Percentiles rank a stretch among this genome's conserved stretches.
phyloP scores from a whole-genome alignment of 768 basidiomycete species.

The Cystofilobasidium bisporidii region DNA sequence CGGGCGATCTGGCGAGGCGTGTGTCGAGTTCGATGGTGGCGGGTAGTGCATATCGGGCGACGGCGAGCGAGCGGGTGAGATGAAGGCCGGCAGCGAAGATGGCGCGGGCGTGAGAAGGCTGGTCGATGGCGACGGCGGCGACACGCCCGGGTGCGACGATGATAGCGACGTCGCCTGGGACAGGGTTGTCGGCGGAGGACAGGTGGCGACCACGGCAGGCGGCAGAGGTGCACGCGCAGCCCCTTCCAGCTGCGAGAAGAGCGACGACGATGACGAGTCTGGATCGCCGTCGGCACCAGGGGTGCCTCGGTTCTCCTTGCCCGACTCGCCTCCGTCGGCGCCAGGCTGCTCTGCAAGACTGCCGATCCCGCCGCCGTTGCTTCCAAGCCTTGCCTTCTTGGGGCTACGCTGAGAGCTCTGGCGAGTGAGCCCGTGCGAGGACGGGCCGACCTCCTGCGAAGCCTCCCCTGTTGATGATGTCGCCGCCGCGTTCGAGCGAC shows the following conservation, averaged over 20 bases:
- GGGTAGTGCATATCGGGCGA: not conserved
- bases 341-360: not conserved
- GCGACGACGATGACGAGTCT: not conserved
- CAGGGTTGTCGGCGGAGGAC: not conserved
- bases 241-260: not conserved
- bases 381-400: not conserved
- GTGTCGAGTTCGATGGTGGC: not conserved
- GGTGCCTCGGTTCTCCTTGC: not conserved
- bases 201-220: not conserved
- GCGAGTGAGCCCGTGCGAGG: not conserved
- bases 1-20: not conserved
- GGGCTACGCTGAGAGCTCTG: not conserved
- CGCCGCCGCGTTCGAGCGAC: not conserved
- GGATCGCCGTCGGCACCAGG: not conserved
- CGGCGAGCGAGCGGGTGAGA: not conserved
- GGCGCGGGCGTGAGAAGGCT: not conserved
- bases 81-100: not conserved
- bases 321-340: not conserved
- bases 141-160: not conserved
- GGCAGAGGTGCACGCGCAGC: not conserved
- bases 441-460: not conserved
- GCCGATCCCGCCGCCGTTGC: not conserved
- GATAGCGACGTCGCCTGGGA: not conserved
- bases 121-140: not conserved
- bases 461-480: not conserved